Evolutionary conservation across 768 basidiomycete genomes (phyloP).

Genomic region (Imleria badia): DNA sequence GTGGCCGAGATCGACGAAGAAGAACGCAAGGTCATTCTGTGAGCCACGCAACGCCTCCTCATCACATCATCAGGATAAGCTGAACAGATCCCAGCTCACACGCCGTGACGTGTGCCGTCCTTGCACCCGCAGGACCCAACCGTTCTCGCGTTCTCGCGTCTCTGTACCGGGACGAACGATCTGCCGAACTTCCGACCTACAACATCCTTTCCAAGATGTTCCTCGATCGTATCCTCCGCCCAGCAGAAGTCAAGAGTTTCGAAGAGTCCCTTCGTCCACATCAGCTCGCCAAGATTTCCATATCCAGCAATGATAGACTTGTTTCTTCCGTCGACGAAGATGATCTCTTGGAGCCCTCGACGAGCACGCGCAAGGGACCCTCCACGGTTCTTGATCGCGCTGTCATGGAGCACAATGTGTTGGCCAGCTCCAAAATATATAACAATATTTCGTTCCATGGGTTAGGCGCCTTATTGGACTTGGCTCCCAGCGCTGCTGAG

Average conservation of each 20-base stretch:
- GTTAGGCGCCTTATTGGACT: slow-evolving; percentile 84
- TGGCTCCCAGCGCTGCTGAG: slow-evolving; percentile 92
- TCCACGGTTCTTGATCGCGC: slow-evolving; percentile 95
- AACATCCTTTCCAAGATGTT: slow-evolving; percentile 98
- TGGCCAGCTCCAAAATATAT: slow-evolving; percentile 96
- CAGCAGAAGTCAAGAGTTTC: slow-evolving; percentile 87
- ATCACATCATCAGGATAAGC: neutral
- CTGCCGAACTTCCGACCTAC: slow-evolving; percentile 72
- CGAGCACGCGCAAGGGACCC: slow-evolving; percentile 84
- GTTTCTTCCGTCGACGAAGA: slow-evolving; percentile 66
- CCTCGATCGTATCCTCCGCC: slow-evolving; percentile 92
- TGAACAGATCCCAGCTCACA: slow-evolving; percentile 55
- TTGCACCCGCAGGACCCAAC: slow-evolving; percentile 96
- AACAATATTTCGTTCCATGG: slow-evolving; percentile 96
- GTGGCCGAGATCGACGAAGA: slow-evolving; percentile 91
- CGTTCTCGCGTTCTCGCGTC: slow-evolving; percentile 91
- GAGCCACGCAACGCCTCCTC: slow-evolving; percentile 36
- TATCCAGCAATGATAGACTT: slow-evolving; percentile 79
- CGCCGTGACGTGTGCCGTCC: slow-evolving; percentile 93
- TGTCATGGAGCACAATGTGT: slow-evolving; percentile 97
- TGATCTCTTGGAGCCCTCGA: slow-evolving; percentile 49
- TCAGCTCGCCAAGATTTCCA: slow-evolving; percentile 89
- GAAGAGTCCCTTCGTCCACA: slow-evolving; percentile 85
- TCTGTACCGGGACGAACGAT: slow-evolving; percentile 91
- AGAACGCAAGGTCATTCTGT: slow-evolving; percentile 90